A percentile compares a stretch with the other conserved stretches of the same genome.
Conservation (phyloP, 1,284 basidiomycete genomes). For the Omphalotus olearius region DNA sequence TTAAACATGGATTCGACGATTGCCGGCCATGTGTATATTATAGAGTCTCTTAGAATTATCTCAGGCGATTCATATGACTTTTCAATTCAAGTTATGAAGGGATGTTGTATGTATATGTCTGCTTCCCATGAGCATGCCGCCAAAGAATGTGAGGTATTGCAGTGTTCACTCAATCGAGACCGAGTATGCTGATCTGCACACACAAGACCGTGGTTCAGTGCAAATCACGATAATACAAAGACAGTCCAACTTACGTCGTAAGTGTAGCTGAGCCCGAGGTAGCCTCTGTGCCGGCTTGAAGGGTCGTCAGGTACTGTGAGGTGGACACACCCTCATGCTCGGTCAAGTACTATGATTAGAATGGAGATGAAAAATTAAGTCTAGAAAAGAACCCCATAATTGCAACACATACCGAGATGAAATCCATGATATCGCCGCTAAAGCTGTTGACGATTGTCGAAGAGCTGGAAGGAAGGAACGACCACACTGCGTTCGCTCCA, state of each 20-base stretch:
- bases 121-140: no score
- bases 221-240: no score
- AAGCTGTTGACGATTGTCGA: conserved; percentile 43
- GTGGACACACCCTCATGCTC: conserved; percentile 38
- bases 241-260: conserved; percentile 35
- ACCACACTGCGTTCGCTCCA: conserved; percentile 57
- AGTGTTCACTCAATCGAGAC: no score
- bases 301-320: conserved; percentile 48
- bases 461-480: conserved; percentile 47
- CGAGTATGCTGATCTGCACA: no score
- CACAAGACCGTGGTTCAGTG: no score
- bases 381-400: not conserved
- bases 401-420: conserved; percentile 41
- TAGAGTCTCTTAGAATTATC: not conserved
- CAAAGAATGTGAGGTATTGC: no score
- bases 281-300: conserved; percentile 54
- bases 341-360: conserved; percentile 43
- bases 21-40: no score
- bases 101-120: no score
- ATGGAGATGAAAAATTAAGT: not conserved
- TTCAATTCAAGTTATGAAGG: no score
- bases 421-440: conserved; percentile 49
- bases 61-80: no score
- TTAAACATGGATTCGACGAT: no score
- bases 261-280: conserved; percentile 52